Conservation (phyloP, 2,329 filamentous ascomycete genomes). For the Epichloe baconii region DNA sequence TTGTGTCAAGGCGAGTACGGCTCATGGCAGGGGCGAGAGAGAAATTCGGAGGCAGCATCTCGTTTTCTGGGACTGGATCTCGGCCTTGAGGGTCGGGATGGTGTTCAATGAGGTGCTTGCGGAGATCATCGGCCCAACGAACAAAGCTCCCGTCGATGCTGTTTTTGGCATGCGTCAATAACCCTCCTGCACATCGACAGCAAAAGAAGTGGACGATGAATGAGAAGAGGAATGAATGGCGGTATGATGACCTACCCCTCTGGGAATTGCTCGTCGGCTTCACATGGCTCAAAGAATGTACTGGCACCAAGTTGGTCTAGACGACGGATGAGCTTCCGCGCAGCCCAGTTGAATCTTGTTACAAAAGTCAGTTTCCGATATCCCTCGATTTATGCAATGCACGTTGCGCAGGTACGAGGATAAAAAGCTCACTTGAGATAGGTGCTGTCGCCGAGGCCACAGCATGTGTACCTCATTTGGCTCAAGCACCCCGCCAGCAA, state of each 20-base stretch:
- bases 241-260: conserved; percentile 51
- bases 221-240: conserved; percentile 14
- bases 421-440: conserved; percentile 60
- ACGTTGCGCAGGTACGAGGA: neutral
- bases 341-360: conserved; percentile 78
- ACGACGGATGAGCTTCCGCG: conserved; percentile 74
- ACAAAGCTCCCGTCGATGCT: conserved; percentile 75
- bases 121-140: conserved; percentile 60
- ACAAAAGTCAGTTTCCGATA: neutral
- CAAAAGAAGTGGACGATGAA: neutral
- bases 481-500: conserved; percentile 58
- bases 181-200: neutral
- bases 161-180: neutral
- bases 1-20: neutral
- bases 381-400: neutral
- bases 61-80: conserved; percentile 58
- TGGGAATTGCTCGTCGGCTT: conserved; percentile 86
- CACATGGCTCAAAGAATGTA: conserved; percentile 63
- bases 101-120: conserved; percentile 48
- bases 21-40: conserved; percentile 18
- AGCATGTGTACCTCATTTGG: conserved; percentile 63
- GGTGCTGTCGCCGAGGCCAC: conserved; percentile 88
- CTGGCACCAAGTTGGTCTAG: conserved; percentile 71
- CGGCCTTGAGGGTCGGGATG: conserved; percentile 58
- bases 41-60: conserved; percentile 63